Evolutionary conservation across 2,329 filamentous ascomycete species (phyloP), one percentile per base, ranked within the genome.

Genomic region (Cytospora piceicola): DNA sequence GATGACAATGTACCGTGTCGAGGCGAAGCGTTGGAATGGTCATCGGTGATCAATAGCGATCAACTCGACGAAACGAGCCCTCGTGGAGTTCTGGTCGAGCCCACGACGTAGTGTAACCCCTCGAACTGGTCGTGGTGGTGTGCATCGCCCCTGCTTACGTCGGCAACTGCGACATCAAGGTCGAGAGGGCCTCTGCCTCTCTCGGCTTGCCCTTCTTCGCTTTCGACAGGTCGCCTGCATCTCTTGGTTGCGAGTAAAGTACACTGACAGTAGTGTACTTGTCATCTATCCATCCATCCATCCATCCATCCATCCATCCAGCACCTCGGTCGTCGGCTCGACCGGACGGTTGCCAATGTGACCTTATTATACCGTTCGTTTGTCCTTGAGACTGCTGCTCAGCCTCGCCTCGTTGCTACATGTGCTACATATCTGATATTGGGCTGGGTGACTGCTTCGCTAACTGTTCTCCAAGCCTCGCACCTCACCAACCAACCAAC

Each of bases 51-150:
- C 34, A 39, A n/a, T 24, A 24, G 59, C 49, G 59, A 61, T 54
- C 36, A 27, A 24, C n/a, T 32, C 15, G 17, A 34, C 51, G n/a
- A 9, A 34, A 34, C 32, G 6, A 9, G 59, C 22, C 39, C 59
- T 61, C 32, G 27, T 11, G 54, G 7, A 22, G 24, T 24, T 30
- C 27, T 42, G 15, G 59, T 53, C 54, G 30, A 46, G 42, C 53
- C 53, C 42, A 42, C 34, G 53, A 61, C 57, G 63, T 14, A 36
- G 63, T 65, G 63, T 65, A 58, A 65, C 63, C 39, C 32, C 42
- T 22, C 55, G 3, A 9, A 34, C 30, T 55, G 29, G 34, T 52
- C 34, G 15, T 32, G 46, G 14, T 24, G 29, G n/a, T 57, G 34
- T 34, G 12, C 61, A 27, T 22, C 15, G n/a, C n/a, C 22, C 58